Percentiles rank a stretch among this genome's conserved stretches.
phyloP scores from a whole-genome alignment of 2,329 filamentous ascomycete species.

The Whalleya microplaca region DNA sequence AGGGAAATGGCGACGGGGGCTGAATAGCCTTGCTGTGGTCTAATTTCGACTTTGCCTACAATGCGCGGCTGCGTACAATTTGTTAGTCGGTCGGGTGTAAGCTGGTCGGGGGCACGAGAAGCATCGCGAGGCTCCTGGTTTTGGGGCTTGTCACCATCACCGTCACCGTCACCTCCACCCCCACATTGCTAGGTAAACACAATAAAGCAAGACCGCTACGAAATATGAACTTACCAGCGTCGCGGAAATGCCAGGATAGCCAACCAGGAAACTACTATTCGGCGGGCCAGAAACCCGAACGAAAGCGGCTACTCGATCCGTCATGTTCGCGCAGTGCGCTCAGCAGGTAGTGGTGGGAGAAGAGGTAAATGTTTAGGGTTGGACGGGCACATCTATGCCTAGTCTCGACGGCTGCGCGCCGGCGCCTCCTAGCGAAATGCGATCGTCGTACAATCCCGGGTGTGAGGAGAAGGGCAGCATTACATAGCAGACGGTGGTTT shows the following conservation, averaged over 20 bases:
- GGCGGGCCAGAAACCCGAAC: conserved; percentile 97
- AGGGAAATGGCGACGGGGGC: conserved; percentile 90
- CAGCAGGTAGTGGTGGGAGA: conserved; percentile 24
- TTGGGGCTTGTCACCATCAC: conserved; percentile 7
- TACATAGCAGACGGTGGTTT: conserved; percentile 23
- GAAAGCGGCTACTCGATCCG: conserved; percentile 69
- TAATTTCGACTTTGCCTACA: conserved; percentile 96
- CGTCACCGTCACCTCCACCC: background rate
- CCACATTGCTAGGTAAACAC: conserved; percentile 14
- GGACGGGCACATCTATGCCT: conserved; percentile 33
- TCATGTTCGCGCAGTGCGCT: conserved; percentile 31
- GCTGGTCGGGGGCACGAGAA: background rate
- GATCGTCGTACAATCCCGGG: conserved; percentile 17
- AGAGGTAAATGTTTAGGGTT: conserved; percentile 23
- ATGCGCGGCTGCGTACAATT: conserved; percentile 79
- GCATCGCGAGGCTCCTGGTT: conserved; percentile 7
- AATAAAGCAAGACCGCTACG: conserved; percentile 6
- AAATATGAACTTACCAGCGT: conserved; percentile 74
- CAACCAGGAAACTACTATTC: conserved; percentile 95
- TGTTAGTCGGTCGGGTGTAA: conserved; percentile 20
- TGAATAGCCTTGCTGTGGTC: conserved; percentile 81
- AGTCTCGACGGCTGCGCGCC: conserved; percentile 32
- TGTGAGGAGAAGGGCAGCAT: conserved; percentile 18
- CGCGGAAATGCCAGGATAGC: conserved; percentile 96
- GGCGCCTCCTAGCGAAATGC: conserved; percentile 26